Evolutionary conservation across 2,329 filamentous ascomycete genomes (phyloP), one percentile per base, ranked within the genome.

Genomic region (Trichoderma sp.): DNA sequence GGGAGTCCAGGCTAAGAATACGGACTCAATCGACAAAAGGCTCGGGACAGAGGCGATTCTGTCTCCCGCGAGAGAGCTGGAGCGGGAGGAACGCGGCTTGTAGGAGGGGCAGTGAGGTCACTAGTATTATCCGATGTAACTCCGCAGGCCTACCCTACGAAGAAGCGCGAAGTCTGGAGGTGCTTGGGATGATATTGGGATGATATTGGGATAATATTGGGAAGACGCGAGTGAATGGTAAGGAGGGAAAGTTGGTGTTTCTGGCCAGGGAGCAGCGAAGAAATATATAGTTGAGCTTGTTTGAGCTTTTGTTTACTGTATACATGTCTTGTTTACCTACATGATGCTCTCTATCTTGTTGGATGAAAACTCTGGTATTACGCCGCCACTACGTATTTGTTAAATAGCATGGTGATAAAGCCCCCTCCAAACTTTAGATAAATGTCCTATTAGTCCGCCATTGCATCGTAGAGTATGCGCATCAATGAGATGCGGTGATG

Each of bases 21-120:
- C 67, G 39, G 57, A 22, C 27, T 22, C 39, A 65, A 63, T 48
- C 29, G 27, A 67, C 29, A 68, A 17, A 64, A 48, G n/a, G 13
- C 53, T 25, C 66, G 57, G 39, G 15, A 27, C 13, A 34, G 53
- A 58, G 22, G 27, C 15, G 37, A 27, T 32, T 45, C 39, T 63
- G 34, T 39, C 42, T 63, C 57, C n/a, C 34, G 27, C 37, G 57
- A 32, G 50, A 53, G 27, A 45, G 57, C 57, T 67, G 34, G 48
- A 48, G 67, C 37, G 52, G 60, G 53, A 63, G 65, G 29, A 32
- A 56, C 63, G 59, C 67, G 64, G 59, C 34, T 17, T 54, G 29
- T 56, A 54, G 67, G 67, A 68, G 67, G 67, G 67, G 67, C 67
- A 68, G 67, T 67, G 67, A 65, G 53, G 67, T 67, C 61, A 68